Conservation (phyloP, 257 asterid genomes). For the Eustoma russellianum region DNA sequence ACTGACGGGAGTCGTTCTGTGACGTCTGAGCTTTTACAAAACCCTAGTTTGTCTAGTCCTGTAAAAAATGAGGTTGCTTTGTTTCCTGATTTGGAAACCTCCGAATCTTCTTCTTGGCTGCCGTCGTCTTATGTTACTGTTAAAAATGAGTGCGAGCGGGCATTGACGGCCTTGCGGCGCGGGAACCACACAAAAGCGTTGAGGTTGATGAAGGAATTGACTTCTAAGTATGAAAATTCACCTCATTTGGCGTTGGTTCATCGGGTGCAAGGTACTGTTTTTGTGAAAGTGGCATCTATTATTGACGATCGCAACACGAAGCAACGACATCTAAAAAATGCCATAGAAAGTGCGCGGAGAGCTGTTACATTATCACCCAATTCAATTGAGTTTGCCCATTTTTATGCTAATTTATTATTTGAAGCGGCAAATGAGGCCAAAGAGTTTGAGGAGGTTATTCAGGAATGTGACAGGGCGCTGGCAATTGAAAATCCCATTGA, state of each 20-base stretch:
- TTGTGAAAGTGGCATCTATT: constrained; percentile 47
- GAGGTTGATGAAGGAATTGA: constrained; percentile 66
- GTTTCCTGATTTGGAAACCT: constrained; percentile 4
- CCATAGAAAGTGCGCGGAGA: constrained; percentile 60
- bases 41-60: constrained; percentile 3
- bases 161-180: constrained; percentile 49
- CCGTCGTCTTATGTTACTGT: constrained; percentile 25
- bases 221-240: constrained; percentile 44
- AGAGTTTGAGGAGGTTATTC: constrained; percentile 74
- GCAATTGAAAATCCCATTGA: constrained; percentile 71
- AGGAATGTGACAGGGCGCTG: constrained; percentile 75
- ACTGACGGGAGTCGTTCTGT: constrained; percentile 1
- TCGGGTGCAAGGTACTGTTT: constrained; percentile 69
- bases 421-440: constrained; percentile 59
- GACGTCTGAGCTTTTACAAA: background rate
- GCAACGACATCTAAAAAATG: constrained; percentile 57
- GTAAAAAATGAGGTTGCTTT: constrained; percentile 1
- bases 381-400: constrained; percentile 73
- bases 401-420: constrained; percentile 63
- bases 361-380: constrained; percentile 47
- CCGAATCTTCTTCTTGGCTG: constrained; percentile 3
- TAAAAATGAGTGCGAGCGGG: constrained; percentile 61
- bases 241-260: constrained; percentile 48
- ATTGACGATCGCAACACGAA: constrained; percentile 56
- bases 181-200: constrained; percentile 72